Percentiles rank a stretch among this genome's conserved stretches.
These are phyloP conservation scores for Kalanchoe fedtschenkoi DNA, from an alignment of 164 flowering plant genomes.

Conservation along the genomic window DNA sequence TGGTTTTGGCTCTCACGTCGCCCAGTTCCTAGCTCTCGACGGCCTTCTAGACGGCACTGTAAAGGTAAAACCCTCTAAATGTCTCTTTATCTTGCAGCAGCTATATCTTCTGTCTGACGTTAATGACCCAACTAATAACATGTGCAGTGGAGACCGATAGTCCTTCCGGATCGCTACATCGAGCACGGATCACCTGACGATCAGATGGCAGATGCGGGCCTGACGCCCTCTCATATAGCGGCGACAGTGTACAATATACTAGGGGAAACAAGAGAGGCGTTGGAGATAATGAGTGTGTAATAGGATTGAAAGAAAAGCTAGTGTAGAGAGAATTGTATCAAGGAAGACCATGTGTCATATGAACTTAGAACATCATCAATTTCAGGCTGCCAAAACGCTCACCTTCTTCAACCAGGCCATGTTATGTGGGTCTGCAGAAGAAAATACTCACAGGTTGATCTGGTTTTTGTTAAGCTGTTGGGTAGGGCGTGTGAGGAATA, in stretches of 20 bases:
- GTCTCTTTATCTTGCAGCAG: neutral
- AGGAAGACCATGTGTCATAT: too few species aligned
- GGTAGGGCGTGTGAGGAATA: too few species aligned
- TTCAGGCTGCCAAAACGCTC: too few species aligned
- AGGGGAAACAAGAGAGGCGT: conserved; percentile 78
- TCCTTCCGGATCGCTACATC: conserved; percentile 85
- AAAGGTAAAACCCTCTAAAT: conserved; percentile 37
- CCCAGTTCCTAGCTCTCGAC: conserved; percentile 78
- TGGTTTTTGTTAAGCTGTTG: too few species aligned
- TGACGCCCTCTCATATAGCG: conserved; percentile 82
- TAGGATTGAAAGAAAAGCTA: neutral
- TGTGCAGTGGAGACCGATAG: conserved; percentile 91
- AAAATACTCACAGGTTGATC: too few species aligned
- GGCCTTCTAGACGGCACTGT: conserved; percentile 83
- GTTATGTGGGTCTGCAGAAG: too few species aligned
- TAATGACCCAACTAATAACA: neutral
- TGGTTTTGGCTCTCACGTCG: conserved; percentile 94
- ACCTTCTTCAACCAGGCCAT: too few species aligned
- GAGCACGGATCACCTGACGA: conserved; percentile 86
- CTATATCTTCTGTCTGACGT: neutral
- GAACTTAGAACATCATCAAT: too few species aligned
- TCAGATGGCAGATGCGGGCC: conserved; percentile 71
- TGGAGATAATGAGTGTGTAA: conserved; percentile 49
- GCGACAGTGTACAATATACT: conserved; percentile 72
- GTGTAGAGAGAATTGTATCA: too few species aligned